Base-by-base conservation (phyloP, 2,329 filamentous ascomycete species). In the Pseudonectria buxi region DNA sequence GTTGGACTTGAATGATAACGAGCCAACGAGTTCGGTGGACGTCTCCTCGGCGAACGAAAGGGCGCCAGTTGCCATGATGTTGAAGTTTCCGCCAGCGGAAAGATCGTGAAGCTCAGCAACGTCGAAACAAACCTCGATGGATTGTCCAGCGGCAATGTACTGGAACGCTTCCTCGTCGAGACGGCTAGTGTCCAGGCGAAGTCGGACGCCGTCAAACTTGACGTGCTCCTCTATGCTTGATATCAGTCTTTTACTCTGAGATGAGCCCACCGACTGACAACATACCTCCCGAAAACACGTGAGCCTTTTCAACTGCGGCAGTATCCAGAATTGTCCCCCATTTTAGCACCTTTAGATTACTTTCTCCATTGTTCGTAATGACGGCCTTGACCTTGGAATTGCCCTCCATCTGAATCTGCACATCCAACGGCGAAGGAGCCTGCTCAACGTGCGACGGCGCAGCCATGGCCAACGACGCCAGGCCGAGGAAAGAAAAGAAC, bases 1-100 rank as follows among this genome's bases (percentile, higher is more conserved):
- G 60, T 83, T 83, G 51, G 74, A 78, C 34, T 66, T 60, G 60
- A 72, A 83, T 10, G 68, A 55, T 3, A 82, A 55, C 29, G 67
- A 69, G 32, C 73, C 76, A 9, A 69, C 56, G 25, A 84, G 66
- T 27, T 69, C 60, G 30, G 66, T 76, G 14, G 65, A 68, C 49
- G 68, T 63, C 28, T 62, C 61, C 14, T 67, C 63, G 22, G 78
- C 73, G 36, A 71, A 72, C 7, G 74, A 71, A 28, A 83, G 65
- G 10, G 67, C 64, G 6, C 81, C 81, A 4, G 61, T 59, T 5
- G 76, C 67, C 35, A 69, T 64, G 32, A 85, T 56, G 35, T 71
- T 69, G 51, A 77, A 78, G 33, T 63, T 61, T 39, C 78, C 78
- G 33, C 72, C 70, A 6, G 55, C 41, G 30, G 58, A 61, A 33